Conservation (phyloP, 2,329 filamentous ascomycete genomes). For the Aschersonia sp. region DNA sequence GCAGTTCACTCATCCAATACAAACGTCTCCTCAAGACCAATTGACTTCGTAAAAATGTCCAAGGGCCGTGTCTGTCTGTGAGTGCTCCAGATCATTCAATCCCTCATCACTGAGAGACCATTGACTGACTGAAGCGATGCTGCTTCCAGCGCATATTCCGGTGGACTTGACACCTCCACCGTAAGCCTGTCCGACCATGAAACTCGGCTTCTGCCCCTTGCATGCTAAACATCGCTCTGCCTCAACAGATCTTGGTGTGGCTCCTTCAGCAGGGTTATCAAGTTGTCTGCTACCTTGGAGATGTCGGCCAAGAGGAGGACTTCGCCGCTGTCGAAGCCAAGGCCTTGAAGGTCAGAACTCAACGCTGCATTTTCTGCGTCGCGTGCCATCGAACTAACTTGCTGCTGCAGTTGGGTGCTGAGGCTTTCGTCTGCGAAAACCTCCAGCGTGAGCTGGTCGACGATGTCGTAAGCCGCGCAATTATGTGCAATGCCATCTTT, state of each 20-base stretch:
- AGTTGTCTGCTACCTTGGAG: not conserved
- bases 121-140: not conserved
- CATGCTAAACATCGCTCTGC: not conserved
- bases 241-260: not conserved
- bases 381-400: slow-evolving; percentile 5
- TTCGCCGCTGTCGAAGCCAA: slow-evolving; percentile 53
- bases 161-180: not conserved
- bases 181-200: no score
- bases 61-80: not conserved
- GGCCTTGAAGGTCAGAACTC: slow-evolving; percentile 23
- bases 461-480: not conserved
- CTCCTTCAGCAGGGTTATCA: not conserved
- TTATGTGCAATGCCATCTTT: slow-evolving; percentile 34
- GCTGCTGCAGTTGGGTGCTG: slow-evolving; percentile 54
- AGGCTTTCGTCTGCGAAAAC: slow-evolving; percentile 62
- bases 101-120: no score
- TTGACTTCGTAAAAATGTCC: not conserved
- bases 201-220: no score
- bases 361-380: slow-evolving; percentile 37
- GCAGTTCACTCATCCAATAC: no score
- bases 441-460: slow-evolving; percentile 37
- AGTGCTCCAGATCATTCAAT: not conserved
- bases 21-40: no score
- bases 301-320: slow-evolving; percentile 50
- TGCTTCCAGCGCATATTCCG: not conserved